phyloP scores from a whole-genome alignment of 352 stramenopile species.

The Pythium phragmiticola region DNA sequence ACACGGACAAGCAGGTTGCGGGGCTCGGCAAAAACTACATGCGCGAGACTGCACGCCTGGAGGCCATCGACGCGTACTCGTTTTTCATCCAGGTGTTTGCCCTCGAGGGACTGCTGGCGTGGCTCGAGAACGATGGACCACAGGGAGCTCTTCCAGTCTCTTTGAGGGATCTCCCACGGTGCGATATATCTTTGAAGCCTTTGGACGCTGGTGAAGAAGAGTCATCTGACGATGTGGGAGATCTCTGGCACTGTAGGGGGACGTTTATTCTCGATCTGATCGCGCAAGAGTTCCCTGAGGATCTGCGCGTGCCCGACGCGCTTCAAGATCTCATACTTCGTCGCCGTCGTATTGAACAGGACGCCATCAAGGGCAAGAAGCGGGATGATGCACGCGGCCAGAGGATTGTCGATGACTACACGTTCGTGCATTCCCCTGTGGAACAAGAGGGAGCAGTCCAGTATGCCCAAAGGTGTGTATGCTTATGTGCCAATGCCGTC shows the following conservation, averaged over 20 bases:
- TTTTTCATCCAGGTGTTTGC: slow-evolving; percentile 85
- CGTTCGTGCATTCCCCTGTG: slow-evolving; percentile 45
- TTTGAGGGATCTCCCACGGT: slow-evolving; percentile 29
- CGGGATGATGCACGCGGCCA: slow-evolving; percentile 71
- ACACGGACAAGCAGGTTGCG: slow-evolving; percentile 67
- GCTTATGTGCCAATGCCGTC: neutral
- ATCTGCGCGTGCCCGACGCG: slow-evolving; percentile 41
- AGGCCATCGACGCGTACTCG: slow-evolving; percentile 69
- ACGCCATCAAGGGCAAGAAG: slow-evolving; percentile 60
- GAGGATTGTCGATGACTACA: slow-evolving; percentile 72
- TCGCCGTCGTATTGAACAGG: slow-evolving; percentile 47
- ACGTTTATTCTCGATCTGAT: slow-evolving; percentile 42
- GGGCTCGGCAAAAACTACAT: slow-evolving; percentile 89
- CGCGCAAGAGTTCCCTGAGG: slow-evolving; percentile 41
- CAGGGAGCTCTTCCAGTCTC: slow-evolving; percentile 5
- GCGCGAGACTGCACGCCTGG: slow-evolving; percentile 51
- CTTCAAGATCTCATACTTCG: slow-evolving; percentile 64
- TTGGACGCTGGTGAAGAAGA: neutral
- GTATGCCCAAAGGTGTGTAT: slow-evolving; percentile 26
- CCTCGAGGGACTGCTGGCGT: slow-evolving; percentile 51
- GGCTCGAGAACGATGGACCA: slow-evolving; percentile 30
- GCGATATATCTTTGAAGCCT: neutral
- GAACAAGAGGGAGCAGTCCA: slow-evolving; percentile 24
- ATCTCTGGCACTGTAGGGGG: slow-evolving; percentile 11
- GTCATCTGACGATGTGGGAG: neutral